Conservation (phyloP, 106 monocot genomes). For the Vanilla planifolia region DNA sequence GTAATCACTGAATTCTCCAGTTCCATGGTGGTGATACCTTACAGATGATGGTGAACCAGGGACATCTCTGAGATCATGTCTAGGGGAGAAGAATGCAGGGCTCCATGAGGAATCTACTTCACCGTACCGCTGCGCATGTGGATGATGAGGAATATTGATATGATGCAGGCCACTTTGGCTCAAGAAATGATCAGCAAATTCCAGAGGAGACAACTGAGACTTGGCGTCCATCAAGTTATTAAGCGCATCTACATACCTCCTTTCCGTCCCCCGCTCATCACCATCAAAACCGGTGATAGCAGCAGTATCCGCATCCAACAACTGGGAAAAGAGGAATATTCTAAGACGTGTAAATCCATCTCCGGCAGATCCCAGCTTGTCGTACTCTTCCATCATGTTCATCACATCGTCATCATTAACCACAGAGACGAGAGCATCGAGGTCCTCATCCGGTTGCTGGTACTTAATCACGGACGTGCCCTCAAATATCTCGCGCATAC, state of each 20-base stretch:
- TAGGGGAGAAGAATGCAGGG: conserved; percentile 55
- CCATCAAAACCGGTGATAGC: conserved; percentile 22
- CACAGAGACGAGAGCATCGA: conserved; percentile 86
- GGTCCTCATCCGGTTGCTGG: conserved; percentile 97
- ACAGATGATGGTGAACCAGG: conserved; percentile 41
- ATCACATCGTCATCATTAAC: conserved; percentile 91
- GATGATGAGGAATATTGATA: conserved; percentile 39
- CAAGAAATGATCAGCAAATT: conserved; percentile 28
- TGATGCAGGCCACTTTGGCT: conserved; percentile 27
- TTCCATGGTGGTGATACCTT: conserved; percentile 25
- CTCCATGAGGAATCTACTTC: conserved; percentile 58
- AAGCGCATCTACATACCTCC: conserved; percentile 88
- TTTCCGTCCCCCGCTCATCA: conserved; percentile 71
- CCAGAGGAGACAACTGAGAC: conserved; percentile 14
- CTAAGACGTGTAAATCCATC: conserved; percentile 56
- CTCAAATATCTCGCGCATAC: conserved; percentile 76
- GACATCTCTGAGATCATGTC: conserved; percentile 41
- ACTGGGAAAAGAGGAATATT: conserved; percentile 79
- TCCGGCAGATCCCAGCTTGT: conserved; percentile 45
- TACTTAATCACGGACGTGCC: conserved; percentile 59
- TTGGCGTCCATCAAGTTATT: conserved; percentile 48
- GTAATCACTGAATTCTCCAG: conserved; percentile 42
- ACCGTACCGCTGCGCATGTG: conserved; percentile 27
- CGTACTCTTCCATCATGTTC: conserved; percentile 99
- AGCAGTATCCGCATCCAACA: conserved; percentile 25